Base-by-base conservation (phyloP, 192 early-diverging fungal species). In the Neocallimastix lanati region DNA sequence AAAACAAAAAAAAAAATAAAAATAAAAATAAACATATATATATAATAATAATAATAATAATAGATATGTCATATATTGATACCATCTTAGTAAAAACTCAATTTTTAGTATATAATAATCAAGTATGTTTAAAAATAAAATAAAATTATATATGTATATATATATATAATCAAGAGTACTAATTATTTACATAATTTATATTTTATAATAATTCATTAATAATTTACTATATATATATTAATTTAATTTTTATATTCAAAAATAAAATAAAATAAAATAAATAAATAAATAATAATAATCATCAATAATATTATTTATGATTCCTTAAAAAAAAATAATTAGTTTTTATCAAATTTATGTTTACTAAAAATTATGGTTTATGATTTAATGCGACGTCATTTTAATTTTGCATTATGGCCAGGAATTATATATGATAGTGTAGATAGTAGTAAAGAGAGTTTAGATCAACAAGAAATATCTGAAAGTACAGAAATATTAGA, bases 371-470 rank as follows among this genome's bases (percentile, higher is more conserved):
- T 88, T 15, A 79, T 88, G 80, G 50, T 88, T 27, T 89, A 83
- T 81, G 87, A 89, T 58, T 82, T 89, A 38, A 89, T 89, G 88
- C 88, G 86, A 82, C 80, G 84, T 76, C 86, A 89, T 50, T 89
- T 89, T 79, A 82, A 89, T 79, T 84, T 82, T 29, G 77, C 81
- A 30, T 27, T 76, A 14, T 88, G 82, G 78, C 86, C 85, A n/a
- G 86, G 84, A 27, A 82, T 89, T 29, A 36, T 81, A 28, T 86
- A 82, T 76, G 29, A 37, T 77, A 67, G n/a, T 67, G 1, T n/a
- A 1, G 50, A 67, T 27, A n/a, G 50, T 67, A 67, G 50, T 67
- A 67, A 67, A 5, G 50, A 67, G 7, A 67, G 25, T n/a, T 27
- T 67, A 9, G 16, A n/a, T 67, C 25, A 67, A 21, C 13, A 50